Conservation (phyloP, 148 eudicot species). For the Agrostemma githago region DNA sequence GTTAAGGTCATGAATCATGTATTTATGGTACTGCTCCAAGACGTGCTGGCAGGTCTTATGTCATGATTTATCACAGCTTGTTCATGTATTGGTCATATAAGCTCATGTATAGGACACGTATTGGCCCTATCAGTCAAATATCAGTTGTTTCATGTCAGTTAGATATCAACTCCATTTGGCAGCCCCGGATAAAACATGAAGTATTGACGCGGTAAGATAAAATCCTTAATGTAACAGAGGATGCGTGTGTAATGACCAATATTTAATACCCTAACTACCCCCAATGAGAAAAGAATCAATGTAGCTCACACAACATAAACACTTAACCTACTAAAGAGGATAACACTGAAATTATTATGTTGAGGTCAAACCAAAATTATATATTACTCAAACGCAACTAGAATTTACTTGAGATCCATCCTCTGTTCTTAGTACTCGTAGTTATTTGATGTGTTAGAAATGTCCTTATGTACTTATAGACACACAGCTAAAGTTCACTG, state of each 20-base stretch:
- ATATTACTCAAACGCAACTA: too few species aligned
- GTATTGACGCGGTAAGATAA: neutral
- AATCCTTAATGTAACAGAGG: neutral
- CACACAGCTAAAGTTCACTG: neutral
- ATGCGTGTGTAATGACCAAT: neutral
- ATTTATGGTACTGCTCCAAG: neutral
- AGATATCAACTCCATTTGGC: too few species aligned
- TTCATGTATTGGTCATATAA: neutral
- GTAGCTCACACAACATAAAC: neutral
- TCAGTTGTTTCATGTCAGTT: neutral
- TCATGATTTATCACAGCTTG: neutral
- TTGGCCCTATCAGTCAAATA: neutral
- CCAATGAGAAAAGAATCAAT: neutral
- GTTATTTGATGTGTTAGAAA: too few species aligned
- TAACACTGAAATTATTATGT: neutral
- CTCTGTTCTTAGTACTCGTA: too few species aligned
- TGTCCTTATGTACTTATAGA: too few species aligned
- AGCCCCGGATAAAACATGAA: neutral
- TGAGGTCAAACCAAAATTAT: neutral
- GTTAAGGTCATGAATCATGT: neutral
- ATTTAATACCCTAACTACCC: neutral
- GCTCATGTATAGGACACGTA: neutral
- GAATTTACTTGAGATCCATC: too few species aligned
- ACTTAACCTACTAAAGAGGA: neutral
- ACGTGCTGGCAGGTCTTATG: neutral